Evolutionary conservation across 208 protist species (phyloP), one percentile per base, ranked within the genome.

Genomic region (Leishmania braziliensis): DNA sequence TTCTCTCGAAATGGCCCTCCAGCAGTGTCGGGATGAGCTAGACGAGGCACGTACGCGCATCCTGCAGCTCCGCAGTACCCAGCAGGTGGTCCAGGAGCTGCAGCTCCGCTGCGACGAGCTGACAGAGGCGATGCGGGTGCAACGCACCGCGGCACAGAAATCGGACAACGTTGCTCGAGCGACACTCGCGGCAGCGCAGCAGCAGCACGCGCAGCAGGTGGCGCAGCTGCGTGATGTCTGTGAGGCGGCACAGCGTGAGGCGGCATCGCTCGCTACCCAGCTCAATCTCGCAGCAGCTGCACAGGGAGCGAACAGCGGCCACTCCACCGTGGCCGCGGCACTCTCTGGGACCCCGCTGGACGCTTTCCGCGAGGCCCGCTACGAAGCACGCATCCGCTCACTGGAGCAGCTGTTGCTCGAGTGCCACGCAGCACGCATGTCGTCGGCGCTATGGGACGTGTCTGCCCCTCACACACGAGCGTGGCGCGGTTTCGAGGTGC

Each of bases 101-200:
- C 81, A 85, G 75, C 75, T 33, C 46, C 81, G 81, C 70, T 84
- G 81, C 60, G 70, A 84, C 23, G 81, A 70, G 20, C 81, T 84
- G 46, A n/a, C 69, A 16, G 75, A 36, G 8, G 33, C 66, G 10
- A 14, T 80, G 26, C 81, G 76, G 39, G 26, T 18, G 0, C 81
- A 84, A 39, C 75, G 71, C 8, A n/a, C 36, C 26, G 71, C 68
- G 51, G 60, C 77, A 20, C 77, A 78, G 36, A 63, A 66, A 78
- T 58, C 51, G 20, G 50, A 63, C 39, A 71, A 66, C 0, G 81
- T 60, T 26, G 50, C 48, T 16, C 75, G 62, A 65, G 43, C 68
- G 9, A 33, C 43, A 5, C 75, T 78, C 6, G 60, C 23, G 23
- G 70, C 75, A 2, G 63, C 63, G 39, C 62, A 62, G n/a, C 36